Evolutionary conservation across 78 protist species (phyloP), one percentile per base, ranked within the genome.

Genomic region (Dictyostelium firmibasis): DNA sequence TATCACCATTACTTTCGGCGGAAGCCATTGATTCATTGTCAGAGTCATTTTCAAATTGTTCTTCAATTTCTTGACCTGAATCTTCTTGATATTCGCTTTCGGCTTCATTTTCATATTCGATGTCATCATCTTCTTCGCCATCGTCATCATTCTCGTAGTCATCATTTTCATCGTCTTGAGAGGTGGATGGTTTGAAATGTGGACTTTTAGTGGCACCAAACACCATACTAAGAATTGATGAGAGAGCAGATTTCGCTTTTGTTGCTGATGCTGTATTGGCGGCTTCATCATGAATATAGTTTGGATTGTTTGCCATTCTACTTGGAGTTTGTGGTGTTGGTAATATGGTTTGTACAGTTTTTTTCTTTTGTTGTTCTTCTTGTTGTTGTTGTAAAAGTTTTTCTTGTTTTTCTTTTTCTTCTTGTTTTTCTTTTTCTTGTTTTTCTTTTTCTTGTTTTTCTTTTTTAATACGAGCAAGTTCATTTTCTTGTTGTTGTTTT

Each of bases 251-350:
- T 41, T 81, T 81, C 11, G 85, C 41, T 50, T 47, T 77, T 0
- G 50, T 77, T n/a, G 83, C 83, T 13, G 47, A 41, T 2, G 50
- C 83, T 23, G 83, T 41, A 23, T 18, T 33, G 11, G 43, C 83
- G 7, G 10, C 44, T 8, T 18, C 60, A 2, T 36, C 35, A 38
- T 13, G 27, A 0, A 20, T 20, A 13, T 36, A 27, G 14, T 76
- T n/a, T 7, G 57, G 25, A 0, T 9, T n/a, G 72, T 20, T 31
- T 9, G 36, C 43, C 5, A 10, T 20, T 76, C 62, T 38, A n/a
- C 44, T 36, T 76, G 83, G 47, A 29, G 83, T 76, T 38, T 38
- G 57, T n/a, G 83, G 83, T 23, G 83, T 38, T 76, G 83, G 57
- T 33, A 76, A 76, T 20, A 38, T 76, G 6, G 79, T 72, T 72